Evolutionary conservation across 2,329 filamentous ascomycete genomes (phyloP).

Genomic region (Periconia sp.): DNA sequence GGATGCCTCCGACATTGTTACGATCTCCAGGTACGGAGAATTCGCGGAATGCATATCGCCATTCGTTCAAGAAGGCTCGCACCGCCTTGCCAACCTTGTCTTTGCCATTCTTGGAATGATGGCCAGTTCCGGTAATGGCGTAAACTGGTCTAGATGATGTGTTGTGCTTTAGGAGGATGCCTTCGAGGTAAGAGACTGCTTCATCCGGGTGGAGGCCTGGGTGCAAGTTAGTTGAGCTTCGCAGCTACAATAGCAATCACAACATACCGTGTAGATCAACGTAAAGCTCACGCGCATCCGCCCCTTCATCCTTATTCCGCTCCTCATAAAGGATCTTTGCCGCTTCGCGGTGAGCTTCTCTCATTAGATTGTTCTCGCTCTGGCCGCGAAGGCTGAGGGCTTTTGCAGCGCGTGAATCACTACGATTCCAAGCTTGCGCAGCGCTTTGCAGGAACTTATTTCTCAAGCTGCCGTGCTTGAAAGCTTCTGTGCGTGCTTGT

Average conservation of each 20-base stretch:
- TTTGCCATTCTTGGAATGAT: constrained; percentile 98
- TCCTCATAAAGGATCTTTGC: constrained; percentile 91
- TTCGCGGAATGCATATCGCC: constrained; percentile 93
- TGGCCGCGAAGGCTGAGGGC: constrained; percentile 91
- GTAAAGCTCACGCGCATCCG: constrained; percentile 72
- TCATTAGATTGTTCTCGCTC: constrained; percentile 96
- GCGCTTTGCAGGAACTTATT: constrained; percentile 98
- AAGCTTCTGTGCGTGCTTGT: constrained; percentile 91
- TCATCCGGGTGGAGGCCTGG: constrained; percentile 91
- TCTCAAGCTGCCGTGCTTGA: constrained; percentile 92
- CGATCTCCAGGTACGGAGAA: constrained; percentile 96
- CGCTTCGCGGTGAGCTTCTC: constrained; percentile 92
- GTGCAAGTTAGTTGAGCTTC: constrained; percentile 7
- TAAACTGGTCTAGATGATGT: constrained; percentile 76
- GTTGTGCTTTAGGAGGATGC: constrained; percentile 80
- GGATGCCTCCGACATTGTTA: constrained; percentile 71
- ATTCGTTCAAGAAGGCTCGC: constrained; percentile 87
- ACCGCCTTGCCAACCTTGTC: constrained; percentile 97
- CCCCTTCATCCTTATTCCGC: constrained; percentile 71
- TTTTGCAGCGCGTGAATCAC: constrained; percentile 94
- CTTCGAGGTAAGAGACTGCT: constrained; percentile 90
- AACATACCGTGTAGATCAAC: constrained; percentile 78
- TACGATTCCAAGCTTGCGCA: constrained; percentile 97
- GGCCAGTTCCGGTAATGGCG: constrained; percentile 93
- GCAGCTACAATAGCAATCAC: no score